Evolutionary conservation across 345 rosid species (phyloP), one percentile per base, ranked within the genome.

Genomic region (Kandelia obovata): DNA sequence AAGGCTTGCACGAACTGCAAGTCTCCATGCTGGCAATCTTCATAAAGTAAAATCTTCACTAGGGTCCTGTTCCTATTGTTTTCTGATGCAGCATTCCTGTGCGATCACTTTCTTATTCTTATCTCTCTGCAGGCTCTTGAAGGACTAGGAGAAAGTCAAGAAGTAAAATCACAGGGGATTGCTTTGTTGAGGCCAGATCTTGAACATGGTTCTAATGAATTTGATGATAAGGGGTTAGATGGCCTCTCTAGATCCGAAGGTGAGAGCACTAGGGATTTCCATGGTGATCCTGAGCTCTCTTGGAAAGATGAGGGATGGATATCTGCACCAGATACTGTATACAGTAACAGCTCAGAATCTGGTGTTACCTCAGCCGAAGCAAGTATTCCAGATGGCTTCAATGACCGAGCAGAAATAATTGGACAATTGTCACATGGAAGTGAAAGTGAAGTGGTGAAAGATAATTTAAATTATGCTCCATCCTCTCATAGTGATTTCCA

Each of bases 1-100:
- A 43, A 88, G 82, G 82, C 96, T 92, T 70, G 98, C 96, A 51
- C 85, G 82, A 73, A 81, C 90, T 67, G 96, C 98, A 67, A 87
- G 93, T 81, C 84, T 87, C 47, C 96, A 90, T 78, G 89, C 97
- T 26, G 93, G 96, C 63, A 89, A 88, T 82, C 88, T 92, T 70
- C 90, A 92, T 74, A 86, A 89, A 76, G 97, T 92, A 82, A 78
- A 74, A 52, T 66, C 66, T 57, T 31, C 43, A 64, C 64, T 61
- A 23, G 58, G 63, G 53, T 59, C 57, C 59, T 73, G 60, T 19
- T 26, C 55, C 65, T 30, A 31, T 76, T 30, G 6, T 34, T 74
- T 52, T 65, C 15, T n/a, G 62, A 62, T 5, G 35, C 21, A 59
- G 62, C 35, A 55, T 39, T 23, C 28, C 30, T 34, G 57, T 51